Evolutionary conservation across 2,329 filamentous ascomycete genomes (phyloP), one percentile per base, ranked within the genome.

Genomic region (Chrysosphaeria jannelii): DNA sequence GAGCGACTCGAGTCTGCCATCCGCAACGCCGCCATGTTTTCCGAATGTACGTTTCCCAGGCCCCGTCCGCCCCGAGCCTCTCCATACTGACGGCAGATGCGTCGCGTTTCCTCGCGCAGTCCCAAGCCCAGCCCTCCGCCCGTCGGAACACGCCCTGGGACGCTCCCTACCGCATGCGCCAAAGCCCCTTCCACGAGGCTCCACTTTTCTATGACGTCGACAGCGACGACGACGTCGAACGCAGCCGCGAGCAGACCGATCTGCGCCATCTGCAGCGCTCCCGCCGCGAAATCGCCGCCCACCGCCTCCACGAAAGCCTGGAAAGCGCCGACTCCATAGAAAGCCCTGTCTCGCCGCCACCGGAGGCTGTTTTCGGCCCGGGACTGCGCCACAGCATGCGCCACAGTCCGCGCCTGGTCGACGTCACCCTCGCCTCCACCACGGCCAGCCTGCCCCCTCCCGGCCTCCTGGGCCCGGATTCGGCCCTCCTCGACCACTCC

Each of bases 21-120:
- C 14, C 23, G 13, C 23, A 21, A 17, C 22, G 16, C 8, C 15
- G 16, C 15, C 5, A 24, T 24, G 23, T 24, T 24, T 14, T 24
- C 23, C 13, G 23, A 20, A 21, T 17, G 23, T 19, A 11, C n/a
- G 19, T 19, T 19, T n/a, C 12, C 17, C 8, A 10, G 6, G 13
- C 7, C 14, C 5, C 8, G 11, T 18, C 19, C 10, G 8, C 19
- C 11, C 17, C 19, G 18, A 13, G 20, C 12, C 12, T 10, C 6
- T 6, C 19, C 19, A 8, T 26, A n/a, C n/a, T n/a, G n/a, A n/a
- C n/a, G n/a, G 14, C 9, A 91, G 85, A 93, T 67, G 85, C 85
- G 38, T 93, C 81, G 34, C 70, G 69, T 35, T 97, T 97, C 44
- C 64, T 97, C 36, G 75, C 79, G 30, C 85, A 93, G 59, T 91